Base-by-base conservation (phyloP, 2,329 filamentous ascomycete species). In the Aspergillus sp. region DNA sequence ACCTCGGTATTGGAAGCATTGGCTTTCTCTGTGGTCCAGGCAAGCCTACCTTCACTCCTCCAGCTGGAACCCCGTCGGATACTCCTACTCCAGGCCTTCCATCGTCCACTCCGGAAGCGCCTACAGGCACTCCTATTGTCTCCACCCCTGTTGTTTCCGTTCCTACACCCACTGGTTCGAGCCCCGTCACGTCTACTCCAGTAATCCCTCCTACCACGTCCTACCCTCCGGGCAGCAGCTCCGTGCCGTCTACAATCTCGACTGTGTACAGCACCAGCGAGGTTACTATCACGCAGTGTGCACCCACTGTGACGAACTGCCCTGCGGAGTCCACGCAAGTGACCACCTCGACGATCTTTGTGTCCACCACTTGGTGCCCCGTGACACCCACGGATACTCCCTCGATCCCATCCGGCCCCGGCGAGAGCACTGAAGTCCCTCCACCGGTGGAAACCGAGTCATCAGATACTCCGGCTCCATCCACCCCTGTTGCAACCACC, bases 281-380 rank as follows among this genome's bases (percentile, higher is more conserved):
- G 49, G 57, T 74, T 31, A 76, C 76, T 41, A 68, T 77, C 58
- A 78, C 75, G 21, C 74, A 71, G 65, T 77, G 75, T 55, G 71
- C 71, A 12, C 64, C 76, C 5, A 70, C 67, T 1, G 70, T 77
- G 48, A 71, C 71, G 40, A 73, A 83, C 74, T 86, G 83, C 78
- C 82, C 83, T 31, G 79, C 76, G 56, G 70, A 74, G 54, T 79
- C 78, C 12, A 77, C 79, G 46, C 77, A 75, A 0, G 69, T 84
- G 31, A 74, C 82, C 54, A 84, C 83, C 3, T 78, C 83, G 57
- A 84, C 82, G 6, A 69, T 88, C 58, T 73, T 84, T 47, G 66
- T 86, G 49, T 83, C 81, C 51, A 87, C 86, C 62, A 87, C 85
- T 41, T 70, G 87, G 68, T 86, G 84, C 80, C 84, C 77, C 37